phyloP scores from a whole-genome alignment of 495 filamentous ascomycete species.

The Penicillium tannophilum region DNA sequence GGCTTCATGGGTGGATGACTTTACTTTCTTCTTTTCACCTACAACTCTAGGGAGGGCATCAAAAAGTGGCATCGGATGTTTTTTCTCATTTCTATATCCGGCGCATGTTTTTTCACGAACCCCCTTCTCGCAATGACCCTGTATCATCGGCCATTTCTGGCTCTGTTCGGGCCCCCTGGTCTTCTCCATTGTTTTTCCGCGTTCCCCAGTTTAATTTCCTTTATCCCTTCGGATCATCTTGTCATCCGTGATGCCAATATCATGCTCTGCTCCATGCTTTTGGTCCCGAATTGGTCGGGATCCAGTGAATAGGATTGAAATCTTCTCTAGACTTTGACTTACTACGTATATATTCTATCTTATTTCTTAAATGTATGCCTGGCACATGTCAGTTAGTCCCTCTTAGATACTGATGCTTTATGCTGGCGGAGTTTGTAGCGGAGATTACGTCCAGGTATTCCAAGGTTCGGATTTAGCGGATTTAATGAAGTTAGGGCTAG shows the following conservation, averaged over 20 bases:
- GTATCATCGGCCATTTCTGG: slow-evolving; percentile 29
- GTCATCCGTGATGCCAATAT: slow-evolving; percentile 31
- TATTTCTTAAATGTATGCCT: background rate
- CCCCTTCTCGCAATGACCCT: slow-evolving; percentile 32
- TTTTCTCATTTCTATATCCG: slow-evolving; percentile 27
- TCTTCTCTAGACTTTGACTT: slow-evolving; percentile 15
- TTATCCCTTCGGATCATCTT: slow-evolving; percentile 16
- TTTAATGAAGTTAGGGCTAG: background rate
- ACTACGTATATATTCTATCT: background rate
- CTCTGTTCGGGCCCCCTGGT: slow-evolving; percentile 17
- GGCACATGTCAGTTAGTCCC: too few relatives aligned
- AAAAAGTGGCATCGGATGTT: slow-evolving; percentile 34
- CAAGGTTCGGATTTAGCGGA: background rate
- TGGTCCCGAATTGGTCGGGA: slow-evolving; percentile 14
- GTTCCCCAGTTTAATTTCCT: slow-evolving; percentile 24
- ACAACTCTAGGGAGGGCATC: slow-evolving; percentile 24
- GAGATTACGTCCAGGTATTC: background rate
- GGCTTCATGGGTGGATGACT: slow-evolving; percentile 18
- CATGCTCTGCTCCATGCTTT: slow-evolving; percentile 16
- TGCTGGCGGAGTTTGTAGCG: background rate
- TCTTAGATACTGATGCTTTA: background rate
- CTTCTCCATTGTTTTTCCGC: slow-evolving; percentile 17
- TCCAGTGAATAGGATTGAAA: slow-evolving; percentile 21
- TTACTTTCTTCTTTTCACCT: slow-evolving; percentile 24
- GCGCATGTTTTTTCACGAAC: slow-evolving; percentile 34